Conservation (phyloP, 2,329 filamentous ascomycete species). For the Colletotrichum musae region DNA sequence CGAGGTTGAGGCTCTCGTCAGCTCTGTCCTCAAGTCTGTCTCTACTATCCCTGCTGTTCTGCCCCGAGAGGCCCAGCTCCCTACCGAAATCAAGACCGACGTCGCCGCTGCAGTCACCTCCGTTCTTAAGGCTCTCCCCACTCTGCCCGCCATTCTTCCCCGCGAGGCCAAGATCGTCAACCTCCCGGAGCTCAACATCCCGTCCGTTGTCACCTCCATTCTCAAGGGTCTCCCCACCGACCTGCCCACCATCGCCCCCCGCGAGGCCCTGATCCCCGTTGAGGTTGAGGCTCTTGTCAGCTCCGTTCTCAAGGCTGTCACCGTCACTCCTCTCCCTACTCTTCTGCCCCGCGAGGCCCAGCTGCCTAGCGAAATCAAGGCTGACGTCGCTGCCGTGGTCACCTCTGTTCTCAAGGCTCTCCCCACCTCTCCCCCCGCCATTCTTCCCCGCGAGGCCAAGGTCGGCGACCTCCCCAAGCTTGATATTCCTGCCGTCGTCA, state of each 20-base stretch:
- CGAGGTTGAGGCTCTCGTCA: neutral
- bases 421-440: neutral
- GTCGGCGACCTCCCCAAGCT: neutral
- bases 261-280: neutral
- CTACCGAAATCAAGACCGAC: neutral
- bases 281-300: neutral
- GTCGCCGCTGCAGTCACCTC: neutral
- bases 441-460: no score
- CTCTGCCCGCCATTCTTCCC: no score
- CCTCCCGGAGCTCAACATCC: neutral
- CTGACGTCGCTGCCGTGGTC: neutral
- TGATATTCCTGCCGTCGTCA: neutral
- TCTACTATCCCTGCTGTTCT: neutral
- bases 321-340: neutral
- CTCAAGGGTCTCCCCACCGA: neutral
- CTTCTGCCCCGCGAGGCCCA: neutral
- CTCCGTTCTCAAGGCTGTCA: neutral
- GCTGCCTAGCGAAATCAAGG: neutral
- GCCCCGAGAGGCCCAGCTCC: neutral
- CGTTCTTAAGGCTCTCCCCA: neutral
- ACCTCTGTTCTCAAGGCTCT: neutral
- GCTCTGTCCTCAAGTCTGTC: neutral
- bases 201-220: neutral
- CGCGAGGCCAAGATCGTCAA: no score
- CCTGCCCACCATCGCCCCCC: neutral